Percentiles rank a stretch among this genome's conserved stretches.
These are phyloP conservation scores for Hyparrhenia diplandra DNA, from an alignment of 176 grass and related monocot genomes.

Conservation along the genomic window DNA sequence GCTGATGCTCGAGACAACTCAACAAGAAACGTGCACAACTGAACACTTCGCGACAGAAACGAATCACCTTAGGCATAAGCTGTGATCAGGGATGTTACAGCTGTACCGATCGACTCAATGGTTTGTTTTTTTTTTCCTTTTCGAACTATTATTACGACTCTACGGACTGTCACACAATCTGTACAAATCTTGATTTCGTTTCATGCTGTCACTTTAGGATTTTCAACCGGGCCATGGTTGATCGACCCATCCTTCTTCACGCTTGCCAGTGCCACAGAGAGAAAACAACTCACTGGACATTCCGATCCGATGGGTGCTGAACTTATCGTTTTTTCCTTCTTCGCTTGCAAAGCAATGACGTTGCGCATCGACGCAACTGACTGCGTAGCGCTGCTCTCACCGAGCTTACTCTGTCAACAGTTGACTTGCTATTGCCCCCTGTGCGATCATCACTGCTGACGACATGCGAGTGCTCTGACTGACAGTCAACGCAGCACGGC, in stretches of 20 bases:
- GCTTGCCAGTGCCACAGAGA: neutral
- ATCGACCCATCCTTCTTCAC: too few species aligned
- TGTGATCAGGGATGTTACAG: slow-evolving; percentile 3
- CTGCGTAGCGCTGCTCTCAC: too few species aligned
- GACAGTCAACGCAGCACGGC: neutral
- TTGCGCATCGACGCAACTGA: too few species aligned
- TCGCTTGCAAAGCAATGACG: too few species aligned
- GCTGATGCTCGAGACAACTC: neutral
- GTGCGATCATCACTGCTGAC: neutral
- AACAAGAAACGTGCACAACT: neutral
- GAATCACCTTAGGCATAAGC: neutral
- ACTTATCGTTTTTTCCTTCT: too few species aligned
- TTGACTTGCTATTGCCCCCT: too few species aligned
- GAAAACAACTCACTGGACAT: neutral
- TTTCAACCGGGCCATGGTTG: too few species aligned
- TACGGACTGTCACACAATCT: neutral
- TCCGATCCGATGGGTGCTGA: too few species aligned
- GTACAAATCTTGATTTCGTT: neutral
- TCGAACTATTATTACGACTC: too few species aligned
- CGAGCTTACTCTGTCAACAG: neutral
- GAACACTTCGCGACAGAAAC: neutral
- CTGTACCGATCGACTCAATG: neutral
- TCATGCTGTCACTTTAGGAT: neutral
- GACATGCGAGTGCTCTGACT: neutral
- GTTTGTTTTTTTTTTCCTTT: too few species aligned